phyloP scores from a whole-genome alignment of 441 rosid genomes.

The Erodium texanum region DNA sequence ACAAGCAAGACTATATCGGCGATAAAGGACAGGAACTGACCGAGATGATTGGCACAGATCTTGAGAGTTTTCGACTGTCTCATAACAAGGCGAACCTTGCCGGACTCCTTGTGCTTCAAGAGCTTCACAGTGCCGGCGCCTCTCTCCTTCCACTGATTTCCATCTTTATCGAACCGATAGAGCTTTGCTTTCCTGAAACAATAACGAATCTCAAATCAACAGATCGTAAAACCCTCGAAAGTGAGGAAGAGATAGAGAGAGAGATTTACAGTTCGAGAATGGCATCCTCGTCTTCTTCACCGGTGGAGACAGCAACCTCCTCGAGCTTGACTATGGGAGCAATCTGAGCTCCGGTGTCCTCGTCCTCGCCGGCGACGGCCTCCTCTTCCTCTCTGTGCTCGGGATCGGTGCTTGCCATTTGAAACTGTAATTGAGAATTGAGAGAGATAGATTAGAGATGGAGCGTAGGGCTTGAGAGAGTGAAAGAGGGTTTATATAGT shows the following conservation, averaged over 20 bases:
- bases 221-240: neutral
- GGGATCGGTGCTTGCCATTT: conserved; percentile 66
- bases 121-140: conserved; percentile 22
- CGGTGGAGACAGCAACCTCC: conserved; percentile 74
- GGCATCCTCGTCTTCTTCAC: conserved; percentile 82
- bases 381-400: conserved; percentile 64
- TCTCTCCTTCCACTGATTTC: conserved; percentile 84
- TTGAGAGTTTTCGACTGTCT: conserved; percentile 80
- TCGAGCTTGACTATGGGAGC: conserved; percentile 82
- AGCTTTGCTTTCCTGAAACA: conserved; percentile 61
- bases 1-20: neutral
- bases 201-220: neutral
- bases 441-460: neutral
- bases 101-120: conserved; percentile 54
- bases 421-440: neutral
- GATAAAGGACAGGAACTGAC: conserved; percentile 25
- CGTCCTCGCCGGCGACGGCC: conserved; percentile 65
- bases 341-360: conserved; percentile 90
- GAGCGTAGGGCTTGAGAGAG: neutral
- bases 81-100: conserved; percentile 73
- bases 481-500: conserved; percentile 8
- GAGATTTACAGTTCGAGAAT: conserved; percentile 62
- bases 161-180: conserved; percentile 71
- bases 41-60: conserved; percentile 91
- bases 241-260: neutral